Conservation (phyloP, 768 basidiomycete species). For the Agrocybe chaxingu region DNA sequence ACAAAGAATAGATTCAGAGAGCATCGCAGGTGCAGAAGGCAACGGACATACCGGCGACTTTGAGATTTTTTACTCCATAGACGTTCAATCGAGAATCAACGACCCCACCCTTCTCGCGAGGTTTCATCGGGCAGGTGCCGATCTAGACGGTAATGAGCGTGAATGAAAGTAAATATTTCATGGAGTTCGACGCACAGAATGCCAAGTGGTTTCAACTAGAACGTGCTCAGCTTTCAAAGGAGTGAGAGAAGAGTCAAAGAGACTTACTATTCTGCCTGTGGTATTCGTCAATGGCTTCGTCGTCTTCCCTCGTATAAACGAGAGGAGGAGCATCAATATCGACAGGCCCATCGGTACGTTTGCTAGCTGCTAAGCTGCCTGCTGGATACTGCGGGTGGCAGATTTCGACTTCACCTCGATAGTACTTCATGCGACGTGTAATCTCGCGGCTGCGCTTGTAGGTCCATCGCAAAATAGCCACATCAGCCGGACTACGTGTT, state of each 20-base stretch:
- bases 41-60: slow-evolving; percentile 22
- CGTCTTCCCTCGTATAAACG: slow-evolving; percentile 33
- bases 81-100: slow-evolving; percentile 27
- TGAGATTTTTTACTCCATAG: slow-evolving; percentile 25
- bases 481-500: slow-evolving; percentile 31
- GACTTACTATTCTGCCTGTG: slow-evolving; percentile 29
- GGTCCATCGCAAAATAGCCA: slow-evolving; percentile 39
- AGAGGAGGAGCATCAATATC: slow-evolving; percentile 28
- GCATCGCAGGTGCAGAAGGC: background rate
- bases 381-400: slow-evolving; percentile 24
- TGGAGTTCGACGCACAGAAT: slow-evolving; percentile 29
- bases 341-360: slow-evolving; percentile 20
- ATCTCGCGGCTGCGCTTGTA: slow-evolving; percentile 43
- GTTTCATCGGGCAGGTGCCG: slow-evolving; percentile 26
- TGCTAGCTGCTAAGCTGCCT: slow-evolving; percentile 25
- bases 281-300: slow-evolving; percentile 30
- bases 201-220: slow-evolving; percentile 40
- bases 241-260: background rate
- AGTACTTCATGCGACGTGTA: slow-evolving; percentile 12
- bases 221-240: background rate
- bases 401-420: slow-evolving; percentile 25
- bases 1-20: background rate
- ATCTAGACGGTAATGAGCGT: slow-evolving; percentile 8
- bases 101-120: slow-evolving; percentile 22
- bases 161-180: background rate